Evolutionary conservation across 805 yeast genomes (phyloP).

Genomic region (Vanderwaltozyma tropicalis): DNA sequence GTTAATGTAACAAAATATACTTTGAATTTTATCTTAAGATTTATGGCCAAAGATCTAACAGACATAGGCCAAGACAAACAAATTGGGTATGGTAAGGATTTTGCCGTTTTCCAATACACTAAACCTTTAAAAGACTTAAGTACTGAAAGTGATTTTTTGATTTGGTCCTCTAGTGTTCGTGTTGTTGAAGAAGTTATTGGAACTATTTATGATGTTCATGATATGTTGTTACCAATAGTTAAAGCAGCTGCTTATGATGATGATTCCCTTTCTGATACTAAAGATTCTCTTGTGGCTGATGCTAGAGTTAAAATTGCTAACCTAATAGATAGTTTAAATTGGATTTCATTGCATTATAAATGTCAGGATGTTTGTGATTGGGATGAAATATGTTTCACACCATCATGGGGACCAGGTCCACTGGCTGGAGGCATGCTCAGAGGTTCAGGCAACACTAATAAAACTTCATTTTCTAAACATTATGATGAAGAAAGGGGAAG

Average conservation of each 20-base stretch:
- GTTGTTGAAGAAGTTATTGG: conserved; percentile 33
- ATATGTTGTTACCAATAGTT: conserved; percentile 20
- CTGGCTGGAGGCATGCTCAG: conserved; percentile 31
- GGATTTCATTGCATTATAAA: conserved; percentile 33
- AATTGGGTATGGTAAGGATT: conserved; percentile 21
- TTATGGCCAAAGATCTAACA: conserved; percentile 10
- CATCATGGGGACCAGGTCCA: conserved; percentile 54
- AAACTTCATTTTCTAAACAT: conserved; percentile 10
- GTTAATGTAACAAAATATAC: conserved; percentile 34
- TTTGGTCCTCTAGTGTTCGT: conserved; percentile 38
- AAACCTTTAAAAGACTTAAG: conserved; percentile 33
- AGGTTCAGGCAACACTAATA: conserved; percentile 2
- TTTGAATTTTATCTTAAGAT: conserved; percentile 38
- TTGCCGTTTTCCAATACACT: conserved; percentile 39
- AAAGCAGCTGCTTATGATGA: conserved; percentile 10
- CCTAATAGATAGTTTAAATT: conserved; percentile 28
- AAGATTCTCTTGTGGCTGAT: conserved; percentile 6
- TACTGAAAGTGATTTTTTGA: conserved; percentile 35
- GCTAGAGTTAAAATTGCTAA: conserved; percentile 5
- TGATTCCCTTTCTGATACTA: background rate
- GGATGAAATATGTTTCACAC: conserved; percentile 45
- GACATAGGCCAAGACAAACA: conserved; percentile 6
- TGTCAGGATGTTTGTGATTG: conserved; percentile 35
- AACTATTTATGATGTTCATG: conserved; percentile 30
- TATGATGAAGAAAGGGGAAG: conserved; percentile 11